Base-by-base conservation (phyloP, 2,329 filamentous ascomycete genomes). In the Penicillium griseofulvum region DNA sequence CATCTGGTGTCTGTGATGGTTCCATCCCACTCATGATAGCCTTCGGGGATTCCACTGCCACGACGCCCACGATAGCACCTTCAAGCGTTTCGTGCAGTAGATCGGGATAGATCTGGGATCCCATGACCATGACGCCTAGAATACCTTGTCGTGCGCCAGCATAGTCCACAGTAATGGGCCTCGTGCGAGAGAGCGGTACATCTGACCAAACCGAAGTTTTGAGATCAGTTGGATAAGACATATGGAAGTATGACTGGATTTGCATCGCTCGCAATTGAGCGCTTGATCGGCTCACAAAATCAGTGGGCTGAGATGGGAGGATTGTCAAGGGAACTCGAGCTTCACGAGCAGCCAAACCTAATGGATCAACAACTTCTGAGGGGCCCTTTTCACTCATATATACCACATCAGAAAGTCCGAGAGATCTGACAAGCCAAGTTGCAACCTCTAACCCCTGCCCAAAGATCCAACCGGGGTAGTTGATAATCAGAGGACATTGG, bases 181-280 rank as follows among this genome's bases (percentile, higher is more conserved):
- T 69, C 19, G 72, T 68, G 11, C 69, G 68, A 8, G 75, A 76
- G 9, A 86, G 70, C 0, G 81, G 75, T 4, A 70, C 70, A 4
- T 73, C 63, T 24, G 71, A 71, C 80, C 81, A 86, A 4, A 71
- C 62, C 2, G 73, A 67, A 36, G 66, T 68, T 29, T 54, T 61
- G 22, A 67, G 41, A 37, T 64, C 62, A 31, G 51, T 56, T 9
- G 68, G 65, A 37, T 68, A 67, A 17, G 68, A 67, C 63, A 71
- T 62, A 64, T 86, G 84, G 66, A 86, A 86, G 64, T 86, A 86
- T 1, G 83, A 83, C 58, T 85, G 79, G 58, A 80, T 82, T 58
- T 85, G 82, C 82, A 86, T 85, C 19, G 76, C 74, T 43, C 80
- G 74, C 7, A 82, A 65, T 55, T 84, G 80, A 1, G 76, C 74